Evolutionary conservation across 306 rosid species (phyloP).

Genomic region (Quercus agrifolia): DNA sequence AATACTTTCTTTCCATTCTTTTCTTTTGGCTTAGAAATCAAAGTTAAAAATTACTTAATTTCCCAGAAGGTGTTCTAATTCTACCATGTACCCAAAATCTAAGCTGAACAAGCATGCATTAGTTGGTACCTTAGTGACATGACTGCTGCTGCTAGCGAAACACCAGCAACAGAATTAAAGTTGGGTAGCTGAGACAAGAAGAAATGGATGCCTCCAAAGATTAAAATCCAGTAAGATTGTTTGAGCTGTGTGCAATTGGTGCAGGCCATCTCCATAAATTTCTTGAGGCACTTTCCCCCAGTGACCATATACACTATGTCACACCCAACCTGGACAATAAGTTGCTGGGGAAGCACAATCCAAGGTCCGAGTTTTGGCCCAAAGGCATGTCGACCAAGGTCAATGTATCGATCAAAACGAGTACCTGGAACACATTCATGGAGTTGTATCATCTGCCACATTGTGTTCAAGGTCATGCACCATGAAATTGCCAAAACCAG

Average conservation of each 20-base stretch:
- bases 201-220: constrained; percentile 80
- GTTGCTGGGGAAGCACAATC: constrained; percentile 88
- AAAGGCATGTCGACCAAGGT: constrained; percentile 84
- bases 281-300: constrained; percentile 84
- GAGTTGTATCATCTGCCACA: constrained; percentile 98
- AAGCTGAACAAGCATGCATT: constrained; percentile 7
- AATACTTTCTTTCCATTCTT: background rate
- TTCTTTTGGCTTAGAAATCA: constrained; percentile 15
- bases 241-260: constrained; percentile 61
- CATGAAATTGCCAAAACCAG: constrained; percentile 59
- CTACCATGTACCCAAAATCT: background rate
- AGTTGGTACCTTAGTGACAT: constrained; percentile 73
- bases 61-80: background rate
- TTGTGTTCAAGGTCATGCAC: constrained; percentile 79
- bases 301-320: constrained; percentile 89
- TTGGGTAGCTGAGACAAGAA: constrained; percentile 95
- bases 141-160: constrained; percentile 91
- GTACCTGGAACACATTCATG: constrained; percentile 92
- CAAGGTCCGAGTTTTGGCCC: constrained; percentile 84
- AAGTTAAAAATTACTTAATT: constrained; percentile 6
- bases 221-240: constrained; percentile 83
- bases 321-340: constrained; percentile 92
- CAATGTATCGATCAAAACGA: constrained; percentile 76
- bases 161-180: constrained; percentile 87
- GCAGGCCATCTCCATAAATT: constrained; percentile 90